A percentile compares a stretch with the other conserved stretches of the same genome.
These are phyloP conservation scores for Aspergillus olivimuriae DNA, from an alignment of 495 filamentous ascomycete species.

Conservation along the genomic window DNA sequence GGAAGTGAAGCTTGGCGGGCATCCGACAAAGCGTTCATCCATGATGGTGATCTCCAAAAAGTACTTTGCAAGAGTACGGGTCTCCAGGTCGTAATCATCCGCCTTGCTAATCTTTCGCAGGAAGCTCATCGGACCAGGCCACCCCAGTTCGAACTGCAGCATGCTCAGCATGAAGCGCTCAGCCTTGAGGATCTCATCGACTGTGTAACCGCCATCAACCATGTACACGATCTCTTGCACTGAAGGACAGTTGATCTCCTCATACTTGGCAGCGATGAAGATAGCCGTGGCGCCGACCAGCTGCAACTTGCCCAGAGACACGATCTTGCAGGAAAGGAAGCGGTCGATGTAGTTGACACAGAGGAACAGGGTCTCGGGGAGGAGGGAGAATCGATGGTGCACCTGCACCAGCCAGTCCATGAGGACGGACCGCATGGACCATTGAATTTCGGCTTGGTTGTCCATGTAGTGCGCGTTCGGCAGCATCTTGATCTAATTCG, in stretches of 20 bases:
- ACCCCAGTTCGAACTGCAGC: conserved; percentile 90
- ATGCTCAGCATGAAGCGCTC: conserved; percentile 97
- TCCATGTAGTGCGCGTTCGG: conserved; percentile 95
- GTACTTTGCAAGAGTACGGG: conserved; percentile 93
- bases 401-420: conserved; percentile 99
- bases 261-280: conserved; percentile 95
- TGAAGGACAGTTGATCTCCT: conserved; percentile 95
- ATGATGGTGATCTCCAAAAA: conserved; percentile 95
- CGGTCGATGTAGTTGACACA: conserved; percentile 94
- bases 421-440: conserved; percentile 96
- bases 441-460: conserved; percentile 91
- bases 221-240: conserved; percentile 95
- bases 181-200: conserved; percentile 92
- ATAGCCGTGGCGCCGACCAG: conserved; percentile 94
- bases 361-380: conserved; percentile 92
- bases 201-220: conserved; percentile 85
- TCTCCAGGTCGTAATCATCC: conserved; percentile 95
- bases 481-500: conserved; percentile 61
- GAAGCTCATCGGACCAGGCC: conserved; percentile 98
- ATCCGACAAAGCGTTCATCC: conserved; percentile 94
- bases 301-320: conserved; percentile 91
- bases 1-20: conserved; percentile 80
- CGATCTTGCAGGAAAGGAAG: conserved; percentile 89
- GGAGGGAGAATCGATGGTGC: conserved; percentile 79
- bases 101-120: conserved; percentile 95